Percentiles rank a stretch among this genome's conserved stretches.
These are phyloP conservation scores for Cryptococcus sp. DNA, from an alignment of 1,284 basidiomycete species.

Conservation along the genomic window DNA sequence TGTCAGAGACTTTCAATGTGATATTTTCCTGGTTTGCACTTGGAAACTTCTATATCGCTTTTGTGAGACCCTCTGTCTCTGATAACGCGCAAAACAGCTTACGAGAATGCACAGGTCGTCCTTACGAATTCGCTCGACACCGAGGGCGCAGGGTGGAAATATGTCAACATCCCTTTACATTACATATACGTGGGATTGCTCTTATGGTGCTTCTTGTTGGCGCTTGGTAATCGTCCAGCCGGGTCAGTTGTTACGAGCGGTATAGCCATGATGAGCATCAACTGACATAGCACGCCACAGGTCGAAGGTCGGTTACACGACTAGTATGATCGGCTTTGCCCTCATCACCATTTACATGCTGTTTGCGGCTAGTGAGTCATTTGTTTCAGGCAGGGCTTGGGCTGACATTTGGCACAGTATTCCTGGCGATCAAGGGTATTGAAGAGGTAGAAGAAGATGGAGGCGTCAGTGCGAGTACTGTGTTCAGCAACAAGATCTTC, in stretches of 20 bases:
- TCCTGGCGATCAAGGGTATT: slow-evolving; percentile 78
- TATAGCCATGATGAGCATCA: not conserved
- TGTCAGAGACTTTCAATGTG: slow-evolving; percentile 71
- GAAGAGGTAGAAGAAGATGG: slow-evolving; percentile 59
- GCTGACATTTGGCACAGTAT: slow-evolving; percentile 56
- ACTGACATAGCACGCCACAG: slow-evolving; percentile 21
- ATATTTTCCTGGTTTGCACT: slow-evolving; percentile 91
- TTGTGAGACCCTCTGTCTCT: slow-evolving; percentile 53
- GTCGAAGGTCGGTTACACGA: slow-evolving; percentile 75
- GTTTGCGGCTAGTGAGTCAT: slow-evolving; percentile 59
- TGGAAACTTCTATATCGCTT: slow-evolving; percentile 87
- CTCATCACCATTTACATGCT: slow-evolving; percentile 91
- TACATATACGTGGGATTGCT: slow-evolving; percentile 87
- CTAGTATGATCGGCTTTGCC: slow-evolving; percentile 78
- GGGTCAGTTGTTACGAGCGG: slow-evolving; percentile 56
- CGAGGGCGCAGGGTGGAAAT: slow-evolving; percentile 49
- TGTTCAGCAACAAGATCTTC: slow-evolving; percentile 78
- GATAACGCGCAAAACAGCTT: not conserved
- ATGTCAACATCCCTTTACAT: slow-evolving; percentile 74
- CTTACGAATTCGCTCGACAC: slow-evolving; percentile 36
- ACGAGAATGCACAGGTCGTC: slow-evolving; percentile 18
- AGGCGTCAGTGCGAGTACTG: slow-evolving; percentile 58
- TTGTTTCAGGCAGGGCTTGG: not conserved
- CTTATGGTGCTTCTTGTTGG: slow-evolving; percentile 84
- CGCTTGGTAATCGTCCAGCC: slow-evolving; percentile 89